Evolutionary conservation across 1,139 yeast genomes (phyloP).

Genomic region (Pichia sp.): DNA sequence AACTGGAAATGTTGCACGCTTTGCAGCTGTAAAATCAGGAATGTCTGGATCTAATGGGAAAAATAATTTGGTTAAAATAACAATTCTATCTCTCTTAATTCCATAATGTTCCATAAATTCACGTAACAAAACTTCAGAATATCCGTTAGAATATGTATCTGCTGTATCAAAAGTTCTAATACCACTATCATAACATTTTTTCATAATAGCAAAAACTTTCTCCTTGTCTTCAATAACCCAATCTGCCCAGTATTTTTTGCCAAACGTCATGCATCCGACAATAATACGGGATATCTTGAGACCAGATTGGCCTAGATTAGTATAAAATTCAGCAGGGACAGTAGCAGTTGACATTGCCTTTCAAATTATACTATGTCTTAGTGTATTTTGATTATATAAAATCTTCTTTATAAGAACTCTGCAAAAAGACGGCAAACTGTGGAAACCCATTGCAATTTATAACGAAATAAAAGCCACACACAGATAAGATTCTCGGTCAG

Average conservation of each 20-base stretch:
- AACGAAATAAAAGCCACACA: too few species aligned
- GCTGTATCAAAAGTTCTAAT: slow-evolving; percentile 53
- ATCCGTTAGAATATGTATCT: slow-evolving; percentile 42
- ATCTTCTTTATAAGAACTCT: too few species aligned
- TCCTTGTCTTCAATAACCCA: slow-evolving; percentile 46
- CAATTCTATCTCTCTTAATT: slow-evolving; percentile 41
- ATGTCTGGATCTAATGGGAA: slow-evolving; percentile 25
- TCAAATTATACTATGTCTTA: too few species aligned
- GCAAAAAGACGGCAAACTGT: too few species aligned
- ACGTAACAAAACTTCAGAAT: slow-evolving; percentile 37
- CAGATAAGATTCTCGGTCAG: too few species aligned
- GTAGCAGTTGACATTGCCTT: too few species aligned
- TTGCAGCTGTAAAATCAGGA: slow-evolving; percentile 15
- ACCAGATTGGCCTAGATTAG: slow-evolving; percentile 33
- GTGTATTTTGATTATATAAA: too few species aligned
- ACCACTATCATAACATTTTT: slow-evolving; percentile 45
- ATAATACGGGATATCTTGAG: slow-evolving; percentile 44
- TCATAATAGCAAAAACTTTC: slow-evolving; percentile 35
- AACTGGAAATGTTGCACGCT: slow-evolving; percentile 11
- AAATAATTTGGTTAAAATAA: slow-evolving; percentile 40
- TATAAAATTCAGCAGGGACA: slow-evolving; percentile 18
- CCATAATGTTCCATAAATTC: slow-evolving; percentile 38
- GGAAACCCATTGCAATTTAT: too few species aligned
- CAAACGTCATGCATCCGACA: slow-evolving; percentile 54
- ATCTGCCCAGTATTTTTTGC: slow-evolving; percentile 37